These are phyloP conservation scores for Candida anutae DNA, from an alignment of 1,139 yeast species.

Conservation along the genomic window DNA sequence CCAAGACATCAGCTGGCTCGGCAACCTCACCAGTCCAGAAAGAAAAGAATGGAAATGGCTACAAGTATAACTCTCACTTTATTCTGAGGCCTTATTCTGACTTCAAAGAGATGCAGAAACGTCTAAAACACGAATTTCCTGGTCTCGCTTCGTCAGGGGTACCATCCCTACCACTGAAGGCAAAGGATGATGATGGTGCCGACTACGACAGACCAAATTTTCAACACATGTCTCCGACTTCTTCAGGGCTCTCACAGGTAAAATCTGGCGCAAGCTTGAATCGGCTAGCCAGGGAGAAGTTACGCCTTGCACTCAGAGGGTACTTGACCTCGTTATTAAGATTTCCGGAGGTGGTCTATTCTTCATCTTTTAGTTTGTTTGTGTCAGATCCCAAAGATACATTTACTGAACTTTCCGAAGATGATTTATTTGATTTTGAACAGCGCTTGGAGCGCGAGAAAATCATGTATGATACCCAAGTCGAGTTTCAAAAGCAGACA, in stretches of 20 bases:
- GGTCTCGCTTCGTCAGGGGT: constrained; percentile 61
- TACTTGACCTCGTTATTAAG: constrained; percentile 49
- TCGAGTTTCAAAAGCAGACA: constrained; percentile 67
- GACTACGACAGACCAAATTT: constrained; percentile 1
- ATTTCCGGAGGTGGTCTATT: constrained; percentile 49
- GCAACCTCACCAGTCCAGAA: no score
- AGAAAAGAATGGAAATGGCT: no score
- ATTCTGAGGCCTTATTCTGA: constrained; percentile 60
- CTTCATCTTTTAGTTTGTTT: constrained; percentile 46
- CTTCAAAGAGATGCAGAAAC: constrained; percentile 48
- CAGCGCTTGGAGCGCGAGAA: constrained; percentile 55
- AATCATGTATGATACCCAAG: constrained; percentile 54
- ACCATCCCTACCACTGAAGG: constrained; percentile 44
- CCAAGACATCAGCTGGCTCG: no score
- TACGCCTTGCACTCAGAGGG: constrained; percentile 69
- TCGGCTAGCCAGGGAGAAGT: constrained; percentile 44
- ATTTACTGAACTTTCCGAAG: constrained; percentile 22
- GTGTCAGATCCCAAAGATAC: constrained; percentile 26
- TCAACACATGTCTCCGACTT: constrained; percentile 5
- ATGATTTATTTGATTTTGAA: constrained; percentile 48
- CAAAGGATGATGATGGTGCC: constrained; percentile 31
- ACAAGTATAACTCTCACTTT: constrained; percentile 25
- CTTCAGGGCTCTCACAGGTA: not conserved
- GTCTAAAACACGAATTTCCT: constrained; percentile 52
- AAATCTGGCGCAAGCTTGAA: not conserved